Conservation (phyloP, 768 basidiomycete species). For the Serendipita sp. region DNA sequence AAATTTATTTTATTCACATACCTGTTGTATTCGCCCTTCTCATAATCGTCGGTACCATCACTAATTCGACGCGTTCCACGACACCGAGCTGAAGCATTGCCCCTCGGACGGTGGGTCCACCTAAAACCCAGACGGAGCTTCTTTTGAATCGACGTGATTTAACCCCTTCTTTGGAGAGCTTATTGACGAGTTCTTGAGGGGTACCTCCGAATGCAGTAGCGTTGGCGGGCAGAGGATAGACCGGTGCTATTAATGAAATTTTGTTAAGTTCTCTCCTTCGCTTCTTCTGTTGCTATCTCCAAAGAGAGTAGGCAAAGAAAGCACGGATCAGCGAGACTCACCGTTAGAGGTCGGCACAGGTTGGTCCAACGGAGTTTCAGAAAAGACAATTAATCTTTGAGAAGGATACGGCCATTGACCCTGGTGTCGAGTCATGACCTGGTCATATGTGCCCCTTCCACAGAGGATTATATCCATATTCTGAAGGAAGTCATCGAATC, state of each 20-base stretch:
- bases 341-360: not conserved
- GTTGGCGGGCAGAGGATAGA: not conserved
- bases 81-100: conserved; percentile 1
- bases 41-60: not conserved
- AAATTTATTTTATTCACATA: too few species aligned
- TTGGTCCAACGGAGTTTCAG: not conserved
- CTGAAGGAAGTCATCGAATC: not conserved
- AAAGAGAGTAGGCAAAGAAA: not conserved
- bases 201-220: not conserved
- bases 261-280: not conserved
- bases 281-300: not conserved
- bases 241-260: not conserved
- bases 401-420: conserved; percentile 2
- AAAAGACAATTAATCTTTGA: not conserved
- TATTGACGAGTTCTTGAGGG: not conserved
- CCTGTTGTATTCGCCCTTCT: not conserved
- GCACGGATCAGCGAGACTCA: not conserved
- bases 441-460: not conserved
- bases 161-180: not conserved
- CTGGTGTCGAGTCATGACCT: not conserved
- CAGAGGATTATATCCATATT: conserved; percentile 3
- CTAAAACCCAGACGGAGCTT: not conserved
- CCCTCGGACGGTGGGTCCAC: not conserved
- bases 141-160: not conserved
- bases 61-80: not conserved